Percentiles rank a stretch among this genome's conserved stretches.
These are phyloP conservation scores for Cryphonectria japonica DNA, from an alignment of 2,329 filamentous ascomycete genomes.

Conservation along the genomic window DNA sequence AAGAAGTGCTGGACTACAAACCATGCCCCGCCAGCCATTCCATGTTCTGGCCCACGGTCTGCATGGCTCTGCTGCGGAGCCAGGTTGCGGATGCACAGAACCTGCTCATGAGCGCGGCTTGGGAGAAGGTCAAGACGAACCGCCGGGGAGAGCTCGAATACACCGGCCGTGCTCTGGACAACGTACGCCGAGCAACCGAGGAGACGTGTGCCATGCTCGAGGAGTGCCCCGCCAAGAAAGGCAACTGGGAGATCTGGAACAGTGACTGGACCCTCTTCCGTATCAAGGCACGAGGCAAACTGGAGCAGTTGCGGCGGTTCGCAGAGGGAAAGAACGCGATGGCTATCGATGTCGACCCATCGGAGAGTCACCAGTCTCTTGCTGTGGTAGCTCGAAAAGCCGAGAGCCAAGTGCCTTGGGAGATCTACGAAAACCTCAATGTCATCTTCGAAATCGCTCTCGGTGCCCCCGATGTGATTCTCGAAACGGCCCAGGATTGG, in stretches of 20 bases:
- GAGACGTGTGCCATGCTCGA: constrained; percentile 72
- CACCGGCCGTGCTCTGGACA: constrained; percentile 73
- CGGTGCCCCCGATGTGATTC: constrained; percentile 74
- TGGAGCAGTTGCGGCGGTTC: constrained; percentile 74
- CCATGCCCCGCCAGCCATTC: constrained; percentile 77
- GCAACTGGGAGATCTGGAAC: constrained; percentile 82
- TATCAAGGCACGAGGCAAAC: constrained; percentile 69
- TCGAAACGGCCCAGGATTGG: constrained; percentile 85
- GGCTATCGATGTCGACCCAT: constrained; percentile 36
- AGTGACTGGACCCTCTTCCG: constrained; percentile 85
- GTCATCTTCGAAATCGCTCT: constrained; percentile 80
- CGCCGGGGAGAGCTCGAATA: constrained; percentile 70
- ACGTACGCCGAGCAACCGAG: constrained; percentile 73
- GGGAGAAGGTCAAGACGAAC: constrained; percentile 74
- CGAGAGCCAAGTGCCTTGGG: constrained; percentile 86
- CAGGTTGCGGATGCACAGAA: constrained; percentile 68
- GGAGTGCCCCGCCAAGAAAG: constrained; percentile 69
- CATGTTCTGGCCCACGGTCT: constrained; percentile 86
- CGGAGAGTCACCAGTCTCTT: constrained; percentile 51
- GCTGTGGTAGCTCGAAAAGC: constrained; percentile 75
- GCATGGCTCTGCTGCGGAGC: constrained; percentile 74
- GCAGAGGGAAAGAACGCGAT: constrained; percentile 69
- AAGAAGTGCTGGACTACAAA: constrained; percentile 63
- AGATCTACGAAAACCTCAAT: constrained; percentile 83
- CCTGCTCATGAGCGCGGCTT: constrained; percentile 75